Evolutionary conservation across 75 land plant genomes (phyloP).

Genomic region (Cryptomeria japonica): DNA sequence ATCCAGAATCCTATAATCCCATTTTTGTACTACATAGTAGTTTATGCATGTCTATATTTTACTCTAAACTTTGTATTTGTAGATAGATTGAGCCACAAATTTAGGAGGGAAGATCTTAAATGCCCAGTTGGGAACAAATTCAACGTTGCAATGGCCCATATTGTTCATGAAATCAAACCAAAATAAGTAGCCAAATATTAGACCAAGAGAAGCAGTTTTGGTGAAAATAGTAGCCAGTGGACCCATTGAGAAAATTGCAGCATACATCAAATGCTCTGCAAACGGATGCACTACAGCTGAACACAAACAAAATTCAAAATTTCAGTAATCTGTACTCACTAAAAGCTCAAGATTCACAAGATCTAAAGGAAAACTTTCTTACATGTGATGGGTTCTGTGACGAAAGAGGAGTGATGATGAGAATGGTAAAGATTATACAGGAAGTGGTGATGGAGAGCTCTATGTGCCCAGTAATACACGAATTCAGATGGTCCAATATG

Average conservation of each 20-base stretch:
- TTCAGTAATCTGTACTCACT: background rate
- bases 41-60: too few relatives aligned
- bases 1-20: too few relatives aligned
- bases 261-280: slow-evolving; percentile 68
- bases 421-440: slow-evolving; percentile 84
- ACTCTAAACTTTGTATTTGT: too few relatives aligned
- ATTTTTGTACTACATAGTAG: too few relatives aligned
- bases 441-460: slow-evolving; percentile 84
- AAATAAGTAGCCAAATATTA: slow-evolving; percentile 43
- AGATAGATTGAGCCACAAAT: background rate
- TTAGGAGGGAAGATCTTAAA: slow-evolving; percentile 64
- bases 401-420: slow-evolving; percentile 80
- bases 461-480: slow-evolving; percentile 88
- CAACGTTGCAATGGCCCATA: slow-evolving; percentile 98
- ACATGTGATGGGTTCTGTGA: slow-evolving; percentile 88
- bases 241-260: slow-evolving; percentile 50
- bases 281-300: slow-evolving; percentile 95
- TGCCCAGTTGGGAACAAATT: slow-evolving; percentile 71
- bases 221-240: slow-evolving; percentile 25
- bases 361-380: slow-evolving; percentile 7
- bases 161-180: slow-evolving; percentile 95
- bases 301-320: background rate
- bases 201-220: slow-evolving; percentile 38
- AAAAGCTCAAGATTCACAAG: background rate
- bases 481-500: slow-evolving; percentile 89